Evolutionary conservation across 192 early-diverging fungal genomes (phyloP).

Genomic region (Entomortierella chlamydospora): DNA sequence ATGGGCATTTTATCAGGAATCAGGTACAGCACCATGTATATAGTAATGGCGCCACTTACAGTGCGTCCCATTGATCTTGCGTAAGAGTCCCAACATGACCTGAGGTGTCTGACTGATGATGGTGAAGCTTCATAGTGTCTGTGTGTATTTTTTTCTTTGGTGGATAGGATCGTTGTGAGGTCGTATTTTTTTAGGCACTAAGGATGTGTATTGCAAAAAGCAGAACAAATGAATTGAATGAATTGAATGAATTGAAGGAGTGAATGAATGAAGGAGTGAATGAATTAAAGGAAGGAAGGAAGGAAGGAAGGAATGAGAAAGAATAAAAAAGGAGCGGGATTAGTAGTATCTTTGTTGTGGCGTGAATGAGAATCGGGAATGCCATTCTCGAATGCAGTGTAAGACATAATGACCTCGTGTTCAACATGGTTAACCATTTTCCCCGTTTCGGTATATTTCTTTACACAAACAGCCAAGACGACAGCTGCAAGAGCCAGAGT

Average conservation of each 20-base stretch:
- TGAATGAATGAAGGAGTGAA: neutral
- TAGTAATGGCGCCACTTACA: conserved; percentile 22
- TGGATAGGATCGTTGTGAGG: too few relatives aligned
- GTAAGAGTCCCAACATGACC: conserved; percentile 45
- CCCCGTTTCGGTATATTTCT: neutral
- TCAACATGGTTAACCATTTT: neutral
- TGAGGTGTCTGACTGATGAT: conserved; percentile 2
- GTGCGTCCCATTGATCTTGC: conserved; percentile 45
- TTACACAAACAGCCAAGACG: neutral
- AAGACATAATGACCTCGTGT: neutral
- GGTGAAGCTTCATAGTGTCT: conserved; percentile 21
- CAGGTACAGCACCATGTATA: neutral
- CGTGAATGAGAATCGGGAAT: conserved; percentile 27
- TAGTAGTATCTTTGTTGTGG: conserved; percentile 24
- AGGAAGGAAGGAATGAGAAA: neutral
- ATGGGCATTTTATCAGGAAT: too few relatives aligned
- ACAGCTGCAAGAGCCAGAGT: neutral
- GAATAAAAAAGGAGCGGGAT: neutral
- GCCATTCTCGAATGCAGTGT: neutral
- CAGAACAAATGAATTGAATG: neutral
- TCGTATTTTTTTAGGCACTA: too few relatives aligned
- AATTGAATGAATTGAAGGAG: neutral
- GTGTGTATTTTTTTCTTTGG: neutral
- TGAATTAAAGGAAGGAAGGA: neutral
- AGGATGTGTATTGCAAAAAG: neutral